Percentiles rank a stretch among this genome's conserved stretches.
phyloP scores from a whole-genome alignment of 345 rosid species.

The Citrus sinensis region DNA sequence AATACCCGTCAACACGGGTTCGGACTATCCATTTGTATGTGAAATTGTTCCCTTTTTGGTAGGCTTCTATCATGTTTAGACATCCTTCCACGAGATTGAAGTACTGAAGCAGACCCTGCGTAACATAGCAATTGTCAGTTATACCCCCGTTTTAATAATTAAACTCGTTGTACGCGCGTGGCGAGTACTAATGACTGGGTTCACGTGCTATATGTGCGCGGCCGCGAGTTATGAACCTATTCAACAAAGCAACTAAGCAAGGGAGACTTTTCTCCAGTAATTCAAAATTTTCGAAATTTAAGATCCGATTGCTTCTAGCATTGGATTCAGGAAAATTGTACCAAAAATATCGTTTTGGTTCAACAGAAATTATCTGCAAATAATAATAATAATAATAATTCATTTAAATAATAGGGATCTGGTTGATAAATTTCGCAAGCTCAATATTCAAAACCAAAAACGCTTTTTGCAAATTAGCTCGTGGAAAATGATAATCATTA shows the following conservation, averaged over 20 bases:
- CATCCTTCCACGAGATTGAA: conserved; percentile 86
- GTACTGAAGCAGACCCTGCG: conserved; percentile 83
- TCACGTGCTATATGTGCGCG: neutral
- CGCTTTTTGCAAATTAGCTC: too few species aligned
- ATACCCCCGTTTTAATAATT: neutral
- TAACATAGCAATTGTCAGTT: neutral
- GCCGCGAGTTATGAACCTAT: neutral
- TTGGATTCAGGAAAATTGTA: neutral
- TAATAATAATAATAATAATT: neutral
- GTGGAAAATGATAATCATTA: too few species aligned
- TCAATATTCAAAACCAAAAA: neutral
- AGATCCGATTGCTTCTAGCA: neutral
- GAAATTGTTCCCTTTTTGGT: conserved; percentile 52
- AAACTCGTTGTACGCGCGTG: neutral
- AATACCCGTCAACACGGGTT: conserved; percentile 88
- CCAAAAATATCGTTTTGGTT: neutral
- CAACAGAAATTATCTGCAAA: neutral
- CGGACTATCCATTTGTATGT: conserved; percentile 89
- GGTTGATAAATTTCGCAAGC: neutral
- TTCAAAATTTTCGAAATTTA: too few species aligned
- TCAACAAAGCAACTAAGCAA: too few species aligned
- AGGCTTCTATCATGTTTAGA: conserved; percentile 52
- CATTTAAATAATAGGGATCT: neutral
- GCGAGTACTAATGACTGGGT: neutral
- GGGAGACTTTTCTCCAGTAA: too few species aligned